Conservation (phyloP, 2,329 filamentous ascomycete genomes). For the Venturia nashicola region DNA sequence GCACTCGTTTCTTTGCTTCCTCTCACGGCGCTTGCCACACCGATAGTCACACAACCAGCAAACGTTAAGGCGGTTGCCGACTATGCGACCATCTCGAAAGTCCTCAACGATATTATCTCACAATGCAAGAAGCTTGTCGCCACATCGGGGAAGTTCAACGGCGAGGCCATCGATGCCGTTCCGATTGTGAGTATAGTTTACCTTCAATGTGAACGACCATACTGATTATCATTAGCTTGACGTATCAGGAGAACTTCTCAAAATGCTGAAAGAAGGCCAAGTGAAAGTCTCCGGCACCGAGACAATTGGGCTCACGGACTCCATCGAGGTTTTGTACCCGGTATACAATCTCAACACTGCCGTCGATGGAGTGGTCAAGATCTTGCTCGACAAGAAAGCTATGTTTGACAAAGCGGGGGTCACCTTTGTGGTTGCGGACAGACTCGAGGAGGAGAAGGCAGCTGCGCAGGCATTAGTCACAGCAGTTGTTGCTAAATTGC, state of each 20-base stretch:
- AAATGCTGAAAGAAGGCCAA: not conserved
- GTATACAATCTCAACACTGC: slow-evolving; percentile 3
- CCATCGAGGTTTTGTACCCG: not conserved
- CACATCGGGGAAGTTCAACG: not conserved
- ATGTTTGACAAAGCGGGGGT: slow-evolving; percentile 5
- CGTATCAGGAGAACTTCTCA: not conserved
- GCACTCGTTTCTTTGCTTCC: slow-evolving; percentile 2
- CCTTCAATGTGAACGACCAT: not conserved
- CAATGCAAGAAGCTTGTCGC: slow-evolving; percentile 5
- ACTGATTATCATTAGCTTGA: not conserved
- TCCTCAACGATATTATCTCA: not conserved
- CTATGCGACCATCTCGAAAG: slow-evolving; percentile 3
- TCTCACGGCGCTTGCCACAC: not conserved
- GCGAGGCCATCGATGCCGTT: not conserved
- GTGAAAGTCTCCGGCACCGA: not conserved
- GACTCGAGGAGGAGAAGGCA: not conserved
- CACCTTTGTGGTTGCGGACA: slow-evolving; percentile 1
- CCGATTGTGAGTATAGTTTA: not conserved
- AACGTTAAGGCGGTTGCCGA: not conserved
- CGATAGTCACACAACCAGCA: not conserved
- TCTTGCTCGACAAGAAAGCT: not conserved
- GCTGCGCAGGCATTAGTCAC: slow-evolving; percentile 3
- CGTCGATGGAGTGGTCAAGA: not conserved
- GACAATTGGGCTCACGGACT: not conserved
- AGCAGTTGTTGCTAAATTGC: not conserved